Conservation (phyloP, 495 filamentous ascomycete genomes). For the Penicillium longicatenatum region DNA sequence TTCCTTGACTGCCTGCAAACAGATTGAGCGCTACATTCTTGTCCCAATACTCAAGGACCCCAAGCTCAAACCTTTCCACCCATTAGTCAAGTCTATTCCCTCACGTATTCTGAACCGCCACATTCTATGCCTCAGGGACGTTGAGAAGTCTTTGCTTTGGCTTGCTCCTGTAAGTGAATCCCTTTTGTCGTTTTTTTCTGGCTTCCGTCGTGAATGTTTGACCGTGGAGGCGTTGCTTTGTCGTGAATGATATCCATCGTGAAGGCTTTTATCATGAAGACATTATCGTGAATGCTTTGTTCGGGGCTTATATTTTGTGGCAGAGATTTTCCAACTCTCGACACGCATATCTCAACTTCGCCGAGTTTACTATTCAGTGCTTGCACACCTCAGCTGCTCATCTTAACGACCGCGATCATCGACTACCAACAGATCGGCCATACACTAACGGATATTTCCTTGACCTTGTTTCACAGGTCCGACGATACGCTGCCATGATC, state of each 20-base stretch:
- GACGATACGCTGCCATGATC: slow-evolving; percentile 66
- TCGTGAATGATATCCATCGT: too few relatives aligned
- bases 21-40: slow-evolving; percentile 60
- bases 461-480: slow-evolving; percentile 86
- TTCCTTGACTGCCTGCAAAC: slow-evolving; percentile 49
- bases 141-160: slow-evolving; percentile 87
- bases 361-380: slow-evolving; percentile 82
- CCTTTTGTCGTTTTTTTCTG: slow-evolving; percentile 1
- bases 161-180: slow-evolving; percentile 81
- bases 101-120: slow-evolving; percentile 75
- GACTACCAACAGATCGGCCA: slow-evolving; percentile 75
- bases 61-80: slow-evolving; percentile 73
- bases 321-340: slow-evolving; percentile 74
- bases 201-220: not conserved
- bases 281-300: not conserved
- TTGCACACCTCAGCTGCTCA: slow-evolving; percentile 79
- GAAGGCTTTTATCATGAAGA: too few relatives aligned
- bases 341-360: slow-evolving; percentile 76
- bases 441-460: slow-evolving; percentile 94
- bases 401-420: slow-evolving; percentile 78
- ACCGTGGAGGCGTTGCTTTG: not conserved
- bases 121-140: slow-evolving; percentile 81
- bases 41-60: slow-evolving; percentile 56
- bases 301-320: slow-evolving; percentile 42
- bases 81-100: slow-evolving; percentile 73